Evolutionary conservation across 139 green algal genomes (phyloP).

Genomic region (Volvox africanus): DNA sequence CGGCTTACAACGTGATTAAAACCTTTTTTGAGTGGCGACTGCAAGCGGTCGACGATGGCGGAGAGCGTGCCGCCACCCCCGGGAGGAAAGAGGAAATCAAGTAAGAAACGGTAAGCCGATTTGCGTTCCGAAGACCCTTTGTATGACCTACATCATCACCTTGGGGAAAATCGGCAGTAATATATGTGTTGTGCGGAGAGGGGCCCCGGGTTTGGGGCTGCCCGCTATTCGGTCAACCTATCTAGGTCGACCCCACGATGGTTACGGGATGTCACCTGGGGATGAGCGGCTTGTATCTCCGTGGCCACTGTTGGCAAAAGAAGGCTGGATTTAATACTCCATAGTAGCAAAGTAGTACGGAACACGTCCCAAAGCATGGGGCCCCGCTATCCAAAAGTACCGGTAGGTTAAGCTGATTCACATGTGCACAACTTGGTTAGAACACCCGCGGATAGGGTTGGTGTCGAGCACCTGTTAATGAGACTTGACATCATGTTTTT

Average conservation of each 20-base stretch:
- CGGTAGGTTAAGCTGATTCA: not conserved
- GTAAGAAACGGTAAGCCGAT: conserved; percentile 20
- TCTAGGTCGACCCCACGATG: too few species aligned
- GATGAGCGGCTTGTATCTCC: too few species aligned
- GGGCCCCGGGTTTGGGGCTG: too few species aligned
- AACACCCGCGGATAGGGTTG: too few species aligned
- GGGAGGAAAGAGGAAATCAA: not conserved
- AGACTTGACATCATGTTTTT: too few species aligned
- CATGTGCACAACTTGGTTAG: too few species aligned
- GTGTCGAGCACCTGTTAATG: too few species aligned
- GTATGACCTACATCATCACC: not conserved
- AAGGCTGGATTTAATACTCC: not conserved
- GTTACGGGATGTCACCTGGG: too few species aligned
- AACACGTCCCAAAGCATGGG: not conserved
- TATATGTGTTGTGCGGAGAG: too few species aligned
- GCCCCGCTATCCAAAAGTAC: not conserved
- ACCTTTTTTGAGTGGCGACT: not conserved
- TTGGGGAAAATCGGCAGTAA: not conserved
- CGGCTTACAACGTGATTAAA: not conserved
- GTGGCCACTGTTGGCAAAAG: not conserved
- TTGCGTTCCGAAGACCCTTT: not conserved
- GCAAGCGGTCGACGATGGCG: not conserved
- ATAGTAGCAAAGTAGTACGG: not conserved
- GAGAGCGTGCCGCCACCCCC: not conserved
- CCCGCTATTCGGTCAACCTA: too few species aligned